Evolutionary conservation across 805 yeast species (phyloP).

Genomic region (Komagataella ulmi): DNA sequence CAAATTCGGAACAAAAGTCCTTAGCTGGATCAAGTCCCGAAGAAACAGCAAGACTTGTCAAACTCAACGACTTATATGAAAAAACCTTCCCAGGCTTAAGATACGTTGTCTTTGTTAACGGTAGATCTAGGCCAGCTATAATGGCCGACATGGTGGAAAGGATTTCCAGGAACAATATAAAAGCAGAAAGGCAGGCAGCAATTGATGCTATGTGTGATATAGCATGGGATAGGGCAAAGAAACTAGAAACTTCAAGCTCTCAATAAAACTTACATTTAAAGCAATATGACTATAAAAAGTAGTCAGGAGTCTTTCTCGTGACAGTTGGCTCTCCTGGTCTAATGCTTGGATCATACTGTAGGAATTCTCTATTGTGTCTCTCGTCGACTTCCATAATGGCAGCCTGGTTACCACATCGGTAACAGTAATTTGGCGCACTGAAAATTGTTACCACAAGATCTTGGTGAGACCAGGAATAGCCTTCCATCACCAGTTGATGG

Average conservation of each 20-base stretch:
- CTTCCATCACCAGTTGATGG: constrained; percentile 97
- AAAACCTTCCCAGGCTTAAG: constrained; percentile 47
- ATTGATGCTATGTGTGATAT: constrained; percentile 87
- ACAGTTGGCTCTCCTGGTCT: constrained; percentile 98
- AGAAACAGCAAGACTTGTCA: constrained; percentile 34
- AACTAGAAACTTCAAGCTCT: constrained; percentile 20
- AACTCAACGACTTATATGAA: constrained; percentile 38
- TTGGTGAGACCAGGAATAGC: constrained; percentile 89
- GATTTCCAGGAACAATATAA: constrained; percentile 40
- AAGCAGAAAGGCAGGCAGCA: constrained; percentile 49
- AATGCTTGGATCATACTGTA: constrained; percentile 93
- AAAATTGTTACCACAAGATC: constrained; percentile 90
- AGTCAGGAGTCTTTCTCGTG: constrained; percentile 93
- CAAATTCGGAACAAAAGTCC: constrained; percentile 58
- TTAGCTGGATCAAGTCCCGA: constrained; percentile 34
- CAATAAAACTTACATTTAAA: background rate
- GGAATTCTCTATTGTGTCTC: constrained; percentile 76
- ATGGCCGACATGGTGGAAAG: constrained; percentile 50
- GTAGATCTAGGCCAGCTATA: constrained; percentile 52
- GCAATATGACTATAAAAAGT: constrained; percentile 37
- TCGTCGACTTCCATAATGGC: constrained; percentile 98
- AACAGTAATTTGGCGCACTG: constrained; percentile 93
- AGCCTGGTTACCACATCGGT: constrained; percentile 96
- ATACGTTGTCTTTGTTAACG: constrained; percentile 85
- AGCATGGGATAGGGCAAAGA: constrained; percentile 64